Percentiles rank a stretch among this genome's conserved stretches.
These are phyloP conservation scores for Pugionium dolabratum DNA, from an alignment of 345 rosid species.

Conservation along the genomic window DNA sequence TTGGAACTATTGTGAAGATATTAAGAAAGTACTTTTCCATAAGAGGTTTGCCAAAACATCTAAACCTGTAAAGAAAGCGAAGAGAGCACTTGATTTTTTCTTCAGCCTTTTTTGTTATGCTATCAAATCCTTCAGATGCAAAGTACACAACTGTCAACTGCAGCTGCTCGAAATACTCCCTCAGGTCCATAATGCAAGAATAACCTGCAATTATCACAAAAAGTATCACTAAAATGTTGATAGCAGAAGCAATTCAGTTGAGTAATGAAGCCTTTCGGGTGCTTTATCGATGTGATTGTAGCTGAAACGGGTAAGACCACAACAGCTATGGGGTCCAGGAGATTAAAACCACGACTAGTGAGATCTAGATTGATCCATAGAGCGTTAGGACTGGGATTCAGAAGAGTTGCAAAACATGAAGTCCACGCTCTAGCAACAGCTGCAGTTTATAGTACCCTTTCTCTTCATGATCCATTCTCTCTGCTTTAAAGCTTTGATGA, in stretches of 20 bases:
- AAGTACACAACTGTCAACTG: conserved; percentile 64
- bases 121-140: conserved; percentile 67
- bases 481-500: conserved; percentile 16
- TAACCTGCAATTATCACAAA: conserved; percentile 55
- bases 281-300: conserved; percentile 50
- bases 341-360: conserved; percentile 41
- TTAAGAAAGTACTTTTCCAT: conserved; percentile 55
- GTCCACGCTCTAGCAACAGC: conserved; percentile 85
- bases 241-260: conserved; percentile 56
- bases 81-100: conserved; percentile 49
- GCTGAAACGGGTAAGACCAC: conserved; percentile 42
- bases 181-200: conserved; percentile 56
- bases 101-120: conserved; percentile 64
- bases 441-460: conserved; percentile 56
- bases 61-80: conserved; percentile 61
- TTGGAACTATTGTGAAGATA: conserved; percentile 58
- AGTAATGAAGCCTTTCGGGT: conserved; percentile 58
- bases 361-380: conserved; percentile 51
- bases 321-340: conserved; percentile 65
- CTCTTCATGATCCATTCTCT: conserved; percentile 32
- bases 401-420: conserved; percentile 78
- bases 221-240: conserved; percentile 48
- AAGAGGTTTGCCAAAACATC: conserved; percentile 56
- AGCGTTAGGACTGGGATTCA: conserved; percentile 53
- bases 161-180: conserved; percentile 54